Conservation (phyloP, 129 eudicot species). For the Kitagawia praeruptora region DNA sequence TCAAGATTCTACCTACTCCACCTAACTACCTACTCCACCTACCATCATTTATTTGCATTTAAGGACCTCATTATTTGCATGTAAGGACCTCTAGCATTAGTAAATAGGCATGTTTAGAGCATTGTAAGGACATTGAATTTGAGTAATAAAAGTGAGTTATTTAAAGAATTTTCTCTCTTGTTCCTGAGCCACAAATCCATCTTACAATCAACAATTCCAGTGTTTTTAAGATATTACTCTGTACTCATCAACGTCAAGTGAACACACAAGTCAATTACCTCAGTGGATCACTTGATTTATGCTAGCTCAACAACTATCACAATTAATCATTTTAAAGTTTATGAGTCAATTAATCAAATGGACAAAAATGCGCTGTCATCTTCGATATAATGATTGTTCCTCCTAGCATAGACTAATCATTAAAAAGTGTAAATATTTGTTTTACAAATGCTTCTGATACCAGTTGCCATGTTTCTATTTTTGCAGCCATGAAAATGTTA, state of each 20-base stretch:
- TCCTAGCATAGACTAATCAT: background rate
- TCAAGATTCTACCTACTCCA: no score
- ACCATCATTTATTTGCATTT: no score
- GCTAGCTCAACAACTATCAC: background rate
- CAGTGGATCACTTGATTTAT: background rate
- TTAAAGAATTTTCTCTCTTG: no score
- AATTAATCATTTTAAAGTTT: background rate
- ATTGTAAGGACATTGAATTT: no score
- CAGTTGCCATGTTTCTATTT: background rate
- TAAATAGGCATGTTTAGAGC: no score
- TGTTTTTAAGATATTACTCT: background rate
- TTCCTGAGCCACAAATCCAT: background rate
- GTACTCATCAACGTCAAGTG: background rate
- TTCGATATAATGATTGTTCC: background rate
- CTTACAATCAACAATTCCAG: background rate
- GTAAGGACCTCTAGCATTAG: no score
- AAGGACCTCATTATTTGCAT: no score
- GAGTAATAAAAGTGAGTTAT: no score
- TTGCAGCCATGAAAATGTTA: constrained; percentile 75
- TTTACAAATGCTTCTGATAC: background rate
- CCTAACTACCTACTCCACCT: no score
- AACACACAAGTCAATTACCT: background rate
- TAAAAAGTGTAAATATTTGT: background rate
- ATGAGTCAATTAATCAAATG: background rate
- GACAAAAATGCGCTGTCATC: background rate